Conservation (phyloP, 148 eudicot genomes). For the Heliamphora exappendiculata region DNA sequence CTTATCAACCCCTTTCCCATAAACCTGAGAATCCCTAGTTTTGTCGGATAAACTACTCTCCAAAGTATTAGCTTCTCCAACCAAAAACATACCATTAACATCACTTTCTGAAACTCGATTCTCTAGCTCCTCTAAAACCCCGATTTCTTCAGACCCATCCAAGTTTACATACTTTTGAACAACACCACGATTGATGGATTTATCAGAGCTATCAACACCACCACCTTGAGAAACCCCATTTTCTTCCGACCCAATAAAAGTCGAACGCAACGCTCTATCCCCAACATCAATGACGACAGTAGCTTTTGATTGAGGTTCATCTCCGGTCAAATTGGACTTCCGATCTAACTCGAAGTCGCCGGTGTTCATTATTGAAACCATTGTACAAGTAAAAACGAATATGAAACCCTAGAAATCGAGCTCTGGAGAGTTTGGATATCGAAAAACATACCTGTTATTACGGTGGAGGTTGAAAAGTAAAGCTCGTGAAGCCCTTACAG, state of each 20-base stretch:
- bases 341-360: not conserved
- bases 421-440: not conserved
- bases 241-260: slow-evolving; percentile 14
- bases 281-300: not conserved
- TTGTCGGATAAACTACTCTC: slow-evolving; percentile 3
- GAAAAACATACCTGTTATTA: not conserved
- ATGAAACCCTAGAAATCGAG: not conserved
- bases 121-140: slow-evolving; percentile 21
- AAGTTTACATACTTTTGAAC: slow-evolving; percentile 6
- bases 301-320: not conserved
- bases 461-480: not conserved
- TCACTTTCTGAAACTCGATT: not conserved
- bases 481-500: too few species aligned
- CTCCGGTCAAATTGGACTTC: not conserved
- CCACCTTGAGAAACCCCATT: slow-evolving; percentile 25
- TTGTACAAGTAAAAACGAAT: not conserved
- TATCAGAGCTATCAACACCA: slow-evolving; percentile 8
- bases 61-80: slow-evolving; percentile 4
- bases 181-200: not conserved
- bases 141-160: slow-evolving; percentile 8
- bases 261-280: slow-evolving; percentile 9
- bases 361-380: not conserved
- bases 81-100: slow-evolving; percentile 20
- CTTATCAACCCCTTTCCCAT: not conserved
- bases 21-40: slow-evolving; percentile 14